Percentiles rank a stretch among this genome's conserved stretches.
Conservation (phyloP, 352 stramenopile species). For the Pythium monospermum region DNA sequence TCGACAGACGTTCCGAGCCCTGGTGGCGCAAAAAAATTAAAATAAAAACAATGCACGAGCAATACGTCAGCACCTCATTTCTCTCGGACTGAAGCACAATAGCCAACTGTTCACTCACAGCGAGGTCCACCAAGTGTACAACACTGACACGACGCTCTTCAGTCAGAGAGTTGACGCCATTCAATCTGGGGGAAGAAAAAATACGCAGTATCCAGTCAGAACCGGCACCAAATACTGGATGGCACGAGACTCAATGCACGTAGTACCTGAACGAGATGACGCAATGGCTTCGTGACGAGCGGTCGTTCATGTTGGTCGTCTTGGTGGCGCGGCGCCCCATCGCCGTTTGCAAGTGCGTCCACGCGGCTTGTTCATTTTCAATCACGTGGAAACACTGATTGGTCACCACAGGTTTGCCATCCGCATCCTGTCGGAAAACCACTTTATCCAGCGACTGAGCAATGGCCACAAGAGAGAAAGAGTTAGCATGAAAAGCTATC, state of each 20-base stretch:
- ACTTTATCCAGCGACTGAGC: slow-evolving; percentile 61
- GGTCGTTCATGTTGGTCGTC: slow-evolving; percentile 81
- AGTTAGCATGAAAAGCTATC: no score
- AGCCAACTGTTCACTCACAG: no score
- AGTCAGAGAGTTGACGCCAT: slow-evolving; percentile 54
- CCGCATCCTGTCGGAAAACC: slow-evolving; percentile 57
- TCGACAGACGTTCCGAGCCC: slow-evolving; percentile 82
- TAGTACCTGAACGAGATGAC: slow-evolving; percentile 77
- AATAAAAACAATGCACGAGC: neutral
- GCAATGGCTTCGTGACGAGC: slow-evolving; percentile 79
- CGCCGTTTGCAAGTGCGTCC: slow-evolving; percentile 56
- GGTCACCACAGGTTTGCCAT: slow-evolving; percentile 55
- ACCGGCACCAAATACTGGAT: neutral
- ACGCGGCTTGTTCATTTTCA: slow-evolving; percentile 52
- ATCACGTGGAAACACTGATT: slow-evolving; percentile 64
- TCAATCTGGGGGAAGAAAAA: slow-evolving; percentile 30
- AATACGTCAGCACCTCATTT: no score
- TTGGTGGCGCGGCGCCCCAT: slow-evolving; percentile 69
- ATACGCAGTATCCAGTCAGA: neutral
- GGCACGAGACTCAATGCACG: slow-evolving; percentile 1
- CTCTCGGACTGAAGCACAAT: neutral
- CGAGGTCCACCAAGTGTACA: slow-evolving; percentile 78
- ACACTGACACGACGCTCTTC: slow-evolving; percentile 53
- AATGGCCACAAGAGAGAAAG: slow-evolving; percentile 3
- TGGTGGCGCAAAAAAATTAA: slow-evolving; percentile 9